These are phyloP conservation scores for Phytophthora idaei DNA, from an alignment of 352 stramenopile genomes.

Conservation along the genomic window DNA sequence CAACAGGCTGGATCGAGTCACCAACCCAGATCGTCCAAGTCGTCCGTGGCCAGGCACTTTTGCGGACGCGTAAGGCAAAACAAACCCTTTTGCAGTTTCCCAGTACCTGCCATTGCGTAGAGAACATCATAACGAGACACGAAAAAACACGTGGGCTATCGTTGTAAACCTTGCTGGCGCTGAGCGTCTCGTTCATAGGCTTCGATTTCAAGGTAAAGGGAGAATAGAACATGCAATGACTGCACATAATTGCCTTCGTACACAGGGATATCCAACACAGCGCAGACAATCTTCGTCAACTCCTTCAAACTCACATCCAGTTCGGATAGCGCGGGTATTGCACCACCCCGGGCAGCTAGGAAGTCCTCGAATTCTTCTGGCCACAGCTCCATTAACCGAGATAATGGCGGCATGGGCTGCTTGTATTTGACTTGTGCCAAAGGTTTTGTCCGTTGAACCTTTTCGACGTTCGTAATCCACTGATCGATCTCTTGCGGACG, in stretches of 20 bases:
- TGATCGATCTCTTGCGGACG: slow-evolving; percentile 88
- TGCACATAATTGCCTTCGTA: slow-evolving; percentile 81
- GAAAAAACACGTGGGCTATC: slow-evolving; percentile 21
- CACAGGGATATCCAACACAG: slow-evolving; percentile 93
- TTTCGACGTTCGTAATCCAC: slow-evolving; percentile 92
- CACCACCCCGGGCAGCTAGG: slow-evolving; percentile 37
- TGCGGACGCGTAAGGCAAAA: slow-evolving; percentile 45
- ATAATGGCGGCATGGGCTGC: slow-evolving; percentile 88
- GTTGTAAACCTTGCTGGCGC: slow-evolving; percentile 29
- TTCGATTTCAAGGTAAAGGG: slow-evolving; percentile 85
- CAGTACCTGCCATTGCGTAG: slow-evolving; percentile 4
- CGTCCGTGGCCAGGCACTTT: slow-evolving; percentile 80
- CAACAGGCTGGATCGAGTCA: slow-evolving; percentile 77
- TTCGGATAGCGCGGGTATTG: slow-evolving; percentile 39
- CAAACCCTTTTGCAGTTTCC: not conserved
- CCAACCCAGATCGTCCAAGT: slow-evolving; percentile 69
- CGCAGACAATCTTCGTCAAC: slow-evolving; percentile 85
- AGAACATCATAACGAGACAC: slow-evolving; percentile 15
- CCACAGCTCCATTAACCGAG: slow-evolving; percentile 91
- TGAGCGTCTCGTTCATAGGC: slow-evolving; percentile 56
- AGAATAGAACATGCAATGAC: slow-evolving; percentile 93
- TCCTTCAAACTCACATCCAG: slow-evolving; percentile 90
- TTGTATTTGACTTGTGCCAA: slow-evolving; percentile 83
- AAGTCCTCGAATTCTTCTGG: slow-evolving; percentile 84
- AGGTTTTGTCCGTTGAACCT: slow-evolving; percentile 87